Conservation (phyloP, 192 early-diverging fungal species). For the Umbelopsis vinacea region DNA sequence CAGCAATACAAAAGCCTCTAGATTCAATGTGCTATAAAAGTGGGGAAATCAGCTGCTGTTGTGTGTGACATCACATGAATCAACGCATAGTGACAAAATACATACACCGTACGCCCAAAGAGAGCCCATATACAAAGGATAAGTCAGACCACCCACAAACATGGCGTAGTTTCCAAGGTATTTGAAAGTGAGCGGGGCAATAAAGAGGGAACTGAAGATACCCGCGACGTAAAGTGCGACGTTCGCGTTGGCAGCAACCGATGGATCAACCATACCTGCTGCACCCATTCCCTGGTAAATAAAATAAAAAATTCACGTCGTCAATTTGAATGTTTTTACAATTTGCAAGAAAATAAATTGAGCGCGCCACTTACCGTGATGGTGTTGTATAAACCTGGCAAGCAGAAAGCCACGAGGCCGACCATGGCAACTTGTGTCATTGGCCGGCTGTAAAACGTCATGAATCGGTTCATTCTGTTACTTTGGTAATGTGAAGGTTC, state of each 20-base stretch:
- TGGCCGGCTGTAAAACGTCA: neutral
- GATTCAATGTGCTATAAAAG: slow-evolving; percentile 48
- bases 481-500: neutral
- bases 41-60: slow-evolving; percentile 48
- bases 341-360: neutral
- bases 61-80: neutral
- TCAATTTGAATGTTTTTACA: neutral
- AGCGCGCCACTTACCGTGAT: slow-evolving; percentile 3
- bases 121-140: slow-evolving; percentile 74
- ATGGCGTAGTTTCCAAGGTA: slow-evolving; percentile 68
- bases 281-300: slow-evolving; percentile 19
- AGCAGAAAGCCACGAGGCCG: slow-evolving; percentile 15
- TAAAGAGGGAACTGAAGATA: slow-evolving; percentile 10
- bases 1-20: slow-evolving; percentile 42
- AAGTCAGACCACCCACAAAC: slow-evolving; percentile 64
- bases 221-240: slow-evolving; percentile 16
- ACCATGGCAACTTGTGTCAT: slow-evolving; percentile 18
- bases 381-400: slow-evolving; percentile 11
- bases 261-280: slow-evolving; percentile 21
- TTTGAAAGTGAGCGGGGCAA: slow-evolving; percentile 20
- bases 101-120: slow-evolving; percentile 21
- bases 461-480: neutral
- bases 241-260: slow-evolving; percentile 22
- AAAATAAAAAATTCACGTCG: too few relatives aligned
- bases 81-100: neutral